phyloP scores from a whole-genome alignment of 345 rosid genomes.

The Melastoma malabathricum region DNA sequence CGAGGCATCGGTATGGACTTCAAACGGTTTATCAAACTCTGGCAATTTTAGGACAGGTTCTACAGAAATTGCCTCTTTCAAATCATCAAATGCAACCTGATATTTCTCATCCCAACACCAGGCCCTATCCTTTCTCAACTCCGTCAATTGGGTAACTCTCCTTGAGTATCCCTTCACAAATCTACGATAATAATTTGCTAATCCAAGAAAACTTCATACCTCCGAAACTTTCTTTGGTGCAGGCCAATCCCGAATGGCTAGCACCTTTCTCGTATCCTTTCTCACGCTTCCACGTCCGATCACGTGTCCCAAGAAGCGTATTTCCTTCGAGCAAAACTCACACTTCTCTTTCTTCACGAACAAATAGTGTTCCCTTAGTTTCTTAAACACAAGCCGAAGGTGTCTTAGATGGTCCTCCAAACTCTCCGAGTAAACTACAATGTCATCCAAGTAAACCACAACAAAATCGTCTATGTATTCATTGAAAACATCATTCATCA shows the following conservation, averaged over 20 bases:
- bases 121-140: neutral
- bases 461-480: neutral
- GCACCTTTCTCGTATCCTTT: no score
- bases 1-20: no score
- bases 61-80: no score
- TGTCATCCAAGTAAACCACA: constrained; percentile 2
- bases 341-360: neutral
- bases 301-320: neutral
- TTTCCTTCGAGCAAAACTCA: neutral
- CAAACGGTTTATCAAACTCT: no score
- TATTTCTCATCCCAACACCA: no score
- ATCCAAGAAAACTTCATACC: neutral
- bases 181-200: neutral
- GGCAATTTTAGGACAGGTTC: no score
- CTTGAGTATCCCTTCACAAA: neutral
- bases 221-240: neutral
- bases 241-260: neutral
- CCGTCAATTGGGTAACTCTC: neutral
- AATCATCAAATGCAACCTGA: no score
- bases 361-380: neutral
- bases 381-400: neutral
- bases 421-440: neutral
- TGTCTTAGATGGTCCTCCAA: neutral
- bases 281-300: neutral
- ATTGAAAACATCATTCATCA: neutral